Conservation (phyloP, 257 asterid genomes). For the Gardenia jasminoides region DNA sequence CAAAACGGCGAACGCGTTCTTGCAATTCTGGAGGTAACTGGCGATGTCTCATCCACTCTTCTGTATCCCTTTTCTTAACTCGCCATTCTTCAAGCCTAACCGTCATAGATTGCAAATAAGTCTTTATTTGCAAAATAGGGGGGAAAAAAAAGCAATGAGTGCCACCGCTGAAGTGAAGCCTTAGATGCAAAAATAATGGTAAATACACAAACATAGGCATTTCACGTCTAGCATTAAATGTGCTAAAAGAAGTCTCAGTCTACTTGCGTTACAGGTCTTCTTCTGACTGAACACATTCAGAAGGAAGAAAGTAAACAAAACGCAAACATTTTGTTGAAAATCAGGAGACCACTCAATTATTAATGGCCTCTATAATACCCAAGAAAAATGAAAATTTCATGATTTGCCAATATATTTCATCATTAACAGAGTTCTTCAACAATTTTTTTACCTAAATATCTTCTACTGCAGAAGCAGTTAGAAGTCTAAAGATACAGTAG, state of each 20-base stretch:
- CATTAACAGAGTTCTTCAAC: not conserved
- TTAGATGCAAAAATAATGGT: not conserved
- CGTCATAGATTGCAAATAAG: conserved; percentile 87
- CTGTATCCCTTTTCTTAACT: conserved; percentile 77
- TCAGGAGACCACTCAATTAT: not conserved
- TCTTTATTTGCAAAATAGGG: conserved; percentile 42
- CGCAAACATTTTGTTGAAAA: not conserved
- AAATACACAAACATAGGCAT: not conserved
- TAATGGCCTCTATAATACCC: not conserved
- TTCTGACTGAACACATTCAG: not conserved
- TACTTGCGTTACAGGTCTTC: too few species aligned
- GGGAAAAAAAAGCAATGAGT: conserved; percentile 10
- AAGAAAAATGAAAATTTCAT: not conserved
- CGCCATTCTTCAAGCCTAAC: conserved; percentile 98
- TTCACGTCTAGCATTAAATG: not conserved
- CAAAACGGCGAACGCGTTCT: conserved; percentile 85
- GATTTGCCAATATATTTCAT: not conserved
- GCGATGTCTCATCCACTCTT: conserved; percentile 99
- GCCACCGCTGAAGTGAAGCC: not conserved
- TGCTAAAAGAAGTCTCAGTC: not conserved
- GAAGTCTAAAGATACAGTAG: too few species aligned
- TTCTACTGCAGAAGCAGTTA: not conserved
- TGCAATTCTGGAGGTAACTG: conserved; percentile 84
- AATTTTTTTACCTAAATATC: not conserved
- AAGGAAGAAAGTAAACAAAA: not conserved